Conservation (phyloP, 2,329 filamentous ascomycete genomes). For the Talaromyces sp. region DNA sequence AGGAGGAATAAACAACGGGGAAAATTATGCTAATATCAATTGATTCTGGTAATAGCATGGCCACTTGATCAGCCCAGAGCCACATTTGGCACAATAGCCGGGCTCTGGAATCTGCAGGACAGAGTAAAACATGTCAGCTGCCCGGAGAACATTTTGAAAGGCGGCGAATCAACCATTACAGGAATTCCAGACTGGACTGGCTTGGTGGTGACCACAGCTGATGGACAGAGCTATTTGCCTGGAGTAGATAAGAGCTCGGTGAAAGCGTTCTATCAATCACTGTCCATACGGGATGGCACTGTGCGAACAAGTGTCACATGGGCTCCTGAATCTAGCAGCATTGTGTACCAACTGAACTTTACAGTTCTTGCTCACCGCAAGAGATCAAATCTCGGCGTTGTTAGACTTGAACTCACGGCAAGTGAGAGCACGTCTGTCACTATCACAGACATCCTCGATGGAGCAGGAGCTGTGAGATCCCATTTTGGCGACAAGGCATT, state of each 20-base stretch:
- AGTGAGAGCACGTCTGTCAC: background rate
- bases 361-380: conserved; percentile 10
- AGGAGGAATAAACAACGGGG: background rate
- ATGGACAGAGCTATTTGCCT: conserved; percentile 6
- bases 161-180: conserved; percentile 11
- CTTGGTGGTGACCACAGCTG: conserved; percentile 4
- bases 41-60: conserved; percentile 1
- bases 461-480: conserved; percentile 10
- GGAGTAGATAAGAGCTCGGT: conserved; percentile 7
- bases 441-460: conserved; percentile 9
- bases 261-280: conserved; percentile 7
- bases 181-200: conserved; percentile 13
- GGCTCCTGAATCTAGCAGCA: background rate
- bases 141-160: conserved; percentile 8
- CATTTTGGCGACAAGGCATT: conserved; percentile 5
- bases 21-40: background rate
- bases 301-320: conserved; percentile 10
- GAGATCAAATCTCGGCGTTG: conserved; percentile 7
- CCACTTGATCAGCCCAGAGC: conserved; percentile 12
- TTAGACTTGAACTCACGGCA: conserved; percentile 5
- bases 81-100: conserved; percentile 11
- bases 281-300: conserved; percentile 10
- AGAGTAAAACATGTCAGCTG: conserved; percentile 5
- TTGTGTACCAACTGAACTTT: conserved; percentile 10
- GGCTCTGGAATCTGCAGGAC: conserved; percentile 10